A percentile compares a stretch with the other conserved stretches of the same genome.
phyloP scores from a whole-genome alignment of 1,284 basidiomycete genomes.

The Xerocomus minutiporus region DNA sequence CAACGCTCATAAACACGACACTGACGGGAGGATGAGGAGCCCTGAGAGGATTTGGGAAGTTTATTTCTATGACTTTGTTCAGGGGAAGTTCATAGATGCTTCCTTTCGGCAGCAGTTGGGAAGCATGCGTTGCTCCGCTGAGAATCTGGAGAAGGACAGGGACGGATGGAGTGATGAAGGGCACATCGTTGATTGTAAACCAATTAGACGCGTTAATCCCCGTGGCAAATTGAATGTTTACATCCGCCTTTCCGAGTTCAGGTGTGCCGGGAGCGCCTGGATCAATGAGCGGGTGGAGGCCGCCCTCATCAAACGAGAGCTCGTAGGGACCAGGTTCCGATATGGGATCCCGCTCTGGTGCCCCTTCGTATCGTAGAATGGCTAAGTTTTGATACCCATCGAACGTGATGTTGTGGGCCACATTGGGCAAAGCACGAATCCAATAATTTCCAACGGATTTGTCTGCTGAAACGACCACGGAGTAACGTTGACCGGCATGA shows the following conservation, averaged over 20 bases:
- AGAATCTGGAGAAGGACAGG: constrained; percentile 22
- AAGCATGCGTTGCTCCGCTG: background rate
- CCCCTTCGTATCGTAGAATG: constrained; percentile 48
- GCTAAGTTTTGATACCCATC: constrained; percentile 42
- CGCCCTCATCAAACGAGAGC: constrained; percentile 26
- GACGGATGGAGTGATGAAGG: constrained; percentile 18
- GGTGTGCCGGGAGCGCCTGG: constrained; percentile 26
- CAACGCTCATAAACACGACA: background rate
- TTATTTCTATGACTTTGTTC: background rate
- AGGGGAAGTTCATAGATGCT: background rate
- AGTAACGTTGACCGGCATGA: constrained; percentile 35
- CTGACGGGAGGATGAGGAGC: background rate
- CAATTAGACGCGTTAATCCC: background rate
- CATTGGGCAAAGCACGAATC: constrained; percentile 29
- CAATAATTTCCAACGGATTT: constrained; percentile 38
- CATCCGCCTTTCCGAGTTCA: constrained; percentile 22
- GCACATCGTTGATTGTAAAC: constrained; percentile 8
- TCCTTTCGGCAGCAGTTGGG: background rate
- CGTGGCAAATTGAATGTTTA: constrained; percentile 16
- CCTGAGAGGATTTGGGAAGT: background rate
- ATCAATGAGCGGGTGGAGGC: constrained; percentile 30
- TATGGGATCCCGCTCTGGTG: constrained; percentile 16
- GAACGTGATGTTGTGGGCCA: constrained; percentile 16
- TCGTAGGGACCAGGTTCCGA: constrained; percentile 20
- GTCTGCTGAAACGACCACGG: constrained; percentile 29